Evolutionary conservation across 129 eudicot genomes (phyloP), one percentile per base, ranked within the genome.

Genomic region (Flaveria brownii): DNA sequence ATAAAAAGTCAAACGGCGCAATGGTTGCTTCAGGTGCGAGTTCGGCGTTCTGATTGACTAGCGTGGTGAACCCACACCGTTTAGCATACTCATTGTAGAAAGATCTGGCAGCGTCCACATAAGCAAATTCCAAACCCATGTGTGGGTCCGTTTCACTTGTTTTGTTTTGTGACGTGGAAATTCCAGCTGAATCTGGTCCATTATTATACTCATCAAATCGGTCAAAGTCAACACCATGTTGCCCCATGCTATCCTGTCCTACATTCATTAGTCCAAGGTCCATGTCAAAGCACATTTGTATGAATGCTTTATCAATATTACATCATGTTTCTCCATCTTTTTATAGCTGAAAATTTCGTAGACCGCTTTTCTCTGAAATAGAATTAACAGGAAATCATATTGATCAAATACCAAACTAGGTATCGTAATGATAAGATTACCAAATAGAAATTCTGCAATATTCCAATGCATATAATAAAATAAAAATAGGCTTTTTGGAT

Each of bases 81-180:
- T 88, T 88, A 45, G 97, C 95, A 86, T 91, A 88, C 76, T 85
- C 87, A 30, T 87, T 86, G 81, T 91, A 91, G 65, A 88, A 88
- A 22, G 72, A 71, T 74, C 80, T 88, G 45, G 92, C 97, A 54
- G 95, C 89, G 54, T 87, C 85, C 67, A 77, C 87, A 9, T 88
- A 91, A 47, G 78, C 82, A 76, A 91, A 91, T 78, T 85, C 86
- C 89, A 91, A 80, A 71, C 97, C 97, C 41, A 91, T 59, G 9
- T 80, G 84, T 25, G 96, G 97, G 71, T 85, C 90, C 1, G 77
- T 33, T 62, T 77, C 78, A 33, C 71, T 80, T 28, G 47, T 74
- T 42, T 82, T 91, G 74, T 88, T 78, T 50, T 78, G 82, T 36
- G 59, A 62, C 52, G 80, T 66, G 64, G 86, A 84, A 16, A n/a